Conservation (phyloP, 352 stramenopile genomes). For the Stramenopiles sp. region DNA sequence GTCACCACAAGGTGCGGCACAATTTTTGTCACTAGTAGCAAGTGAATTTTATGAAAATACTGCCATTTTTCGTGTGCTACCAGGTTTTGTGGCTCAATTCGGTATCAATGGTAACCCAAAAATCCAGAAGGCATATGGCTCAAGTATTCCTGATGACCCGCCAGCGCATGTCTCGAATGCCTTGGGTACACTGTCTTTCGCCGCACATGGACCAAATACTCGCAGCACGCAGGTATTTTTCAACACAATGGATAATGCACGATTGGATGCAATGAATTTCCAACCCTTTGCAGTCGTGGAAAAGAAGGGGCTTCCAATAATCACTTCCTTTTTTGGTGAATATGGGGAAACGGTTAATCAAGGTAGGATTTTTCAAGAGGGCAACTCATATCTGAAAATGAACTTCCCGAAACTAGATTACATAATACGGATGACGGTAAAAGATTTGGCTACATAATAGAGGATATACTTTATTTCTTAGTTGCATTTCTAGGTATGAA, state of each 20-base stretch:
- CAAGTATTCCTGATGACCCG: slow-evolving; percentile 30
- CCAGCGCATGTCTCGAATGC: slow-evolving; percentile 31
- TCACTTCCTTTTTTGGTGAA: slow-evolving; percentile 17
- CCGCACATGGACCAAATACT: slow-evolving; percentile 45
- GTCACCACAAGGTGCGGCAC: slow-evolving; percentile 32
- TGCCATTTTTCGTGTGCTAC: neutral
- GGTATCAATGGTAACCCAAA: neutral
- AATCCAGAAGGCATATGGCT: neutral
- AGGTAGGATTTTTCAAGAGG: slow-evolving; percentile 30
- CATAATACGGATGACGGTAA: slow-evolving; percentile 20
- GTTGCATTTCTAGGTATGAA: no score
- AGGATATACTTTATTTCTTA: no score
- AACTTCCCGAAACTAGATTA: slow-evolving; percentile 42
- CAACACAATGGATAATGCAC: slow-evolving; percentile 43
- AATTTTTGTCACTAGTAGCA: slow-evolving; percentile 32
- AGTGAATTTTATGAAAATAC: neutral
- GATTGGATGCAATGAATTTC: slow-evolving; percentile 53
- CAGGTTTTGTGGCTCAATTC: slow-evolving; percentile 11
- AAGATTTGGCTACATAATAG: neutral
- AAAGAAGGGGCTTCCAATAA: slow-evolving; percentile 36
- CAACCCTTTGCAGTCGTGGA: slow-evolving; percentile 43
- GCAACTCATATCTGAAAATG: slow-evolving; percentile 35
- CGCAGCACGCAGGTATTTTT: slow-evolving; percentile 53
- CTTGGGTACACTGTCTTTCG: slow-evolving; percentile 48
- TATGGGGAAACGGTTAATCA: slow-evolving; percentile 29